Base-by-base conservation (phyloP, 345 rosid genomes). In the Excoecaria cochinchinensis region DNA sequence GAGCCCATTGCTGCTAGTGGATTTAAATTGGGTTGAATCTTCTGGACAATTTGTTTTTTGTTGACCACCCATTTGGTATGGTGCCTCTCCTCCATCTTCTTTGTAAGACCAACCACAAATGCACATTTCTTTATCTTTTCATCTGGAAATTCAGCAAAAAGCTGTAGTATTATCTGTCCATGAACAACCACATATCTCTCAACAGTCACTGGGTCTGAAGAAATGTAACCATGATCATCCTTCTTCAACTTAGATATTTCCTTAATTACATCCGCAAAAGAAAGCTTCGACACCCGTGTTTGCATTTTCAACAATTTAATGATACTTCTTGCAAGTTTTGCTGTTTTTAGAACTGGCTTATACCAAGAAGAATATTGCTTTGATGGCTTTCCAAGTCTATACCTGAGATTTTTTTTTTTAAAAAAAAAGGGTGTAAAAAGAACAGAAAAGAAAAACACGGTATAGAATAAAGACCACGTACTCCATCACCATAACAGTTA, bases 301-400 rank as follows among this genome's bases (percentile, higher is more conserved):
- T 92, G 91, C 77, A 87, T 86, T 63, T 80, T 76, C 63, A 94
- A 81, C 86, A 90, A 70, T 31, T 87, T 77, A n/a, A 89, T 82
- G 38, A 94, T 88, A 82, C 90, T 81, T 67, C 86, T 84, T 19
- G 87, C 98, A 40, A 94, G 83, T 67, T 82, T 80, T 50, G 95
- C 95, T 47, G 92, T 89, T 87, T 88, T 90, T 36, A 90, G 74
- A 40, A 90, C 91, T 48, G 93, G 88, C 75, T 75, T 81, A 77
- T 79, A 86, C 97, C 98, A 94, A 8, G 91, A 89, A 44, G 88
- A 86, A 82, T 92, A 94, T 56, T 89, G 91, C 77, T 89, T 89
- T 47, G 97, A 89, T 9, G 98, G 98, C 79, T 85, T 84, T 8
- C 97, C 98, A 38, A 92, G 97, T 81, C 92, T 83, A 80, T 94